Percentiles rank a stretch among this genome's conserved stretches.
Evolutionary conservation across 768 basidiomycete genomes (phyloP).

Genomic region (Dictyophora rubrovolvata): DNA sequence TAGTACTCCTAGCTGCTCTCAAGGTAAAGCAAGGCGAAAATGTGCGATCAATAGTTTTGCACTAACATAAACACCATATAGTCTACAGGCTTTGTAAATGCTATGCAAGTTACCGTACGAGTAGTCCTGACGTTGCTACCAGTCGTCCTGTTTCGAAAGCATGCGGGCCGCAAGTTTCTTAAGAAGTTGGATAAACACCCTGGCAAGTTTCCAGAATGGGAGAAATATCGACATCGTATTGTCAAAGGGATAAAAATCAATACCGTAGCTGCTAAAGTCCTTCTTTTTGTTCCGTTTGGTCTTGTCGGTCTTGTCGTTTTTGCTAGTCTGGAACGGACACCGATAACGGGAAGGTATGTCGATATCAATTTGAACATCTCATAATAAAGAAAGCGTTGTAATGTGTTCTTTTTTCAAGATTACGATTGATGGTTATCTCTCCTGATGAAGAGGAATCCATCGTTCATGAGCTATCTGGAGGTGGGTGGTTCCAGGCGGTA

Average conservation of each 20-base stretch:
- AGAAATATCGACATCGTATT: not conserved
- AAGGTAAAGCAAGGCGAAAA: not conserved
- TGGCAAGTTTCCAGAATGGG: conserved; percentile 4
- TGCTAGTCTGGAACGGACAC: conserved; percentile 67
- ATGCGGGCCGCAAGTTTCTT: conserved; percentile 38
- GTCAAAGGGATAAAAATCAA: conserved; percentile 10
- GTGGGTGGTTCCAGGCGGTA: conserved; percentile 82
- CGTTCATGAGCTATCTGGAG: conserved; percentile 67
- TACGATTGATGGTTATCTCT: conserved; percentile 80
- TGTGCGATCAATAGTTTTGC: not conserved
- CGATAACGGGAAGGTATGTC: conserved; percentile 74
- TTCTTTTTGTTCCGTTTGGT: conserved; percentile 50
- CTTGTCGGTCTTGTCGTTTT: conserved; percentile 62
- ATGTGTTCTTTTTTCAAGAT: conserved; percentile 33
- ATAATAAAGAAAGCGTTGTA: not conserved
- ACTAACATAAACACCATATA: conserved; percentile 19
- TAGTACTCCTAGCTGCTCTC: not conserved
- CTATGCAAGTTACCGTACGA: conserved; percentile 60
- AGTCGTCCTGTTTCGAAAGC: conserved; percentile 49
- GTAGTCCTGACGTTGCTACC: conserved; percentile 71
- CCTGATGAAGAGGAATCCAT: conserved; percentile 91
- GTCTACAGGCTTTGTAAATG: conserved; percentile 65
- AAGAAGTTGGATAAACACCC: conserved; percentile 21
- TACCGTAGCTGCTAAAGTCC: conserved; percentile 39
- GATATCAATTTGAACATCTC: not conserved